Percentiles rank a stretch among this genome's conserved stretches.
Conservation (phyloP, 2,329 filamentous ascomycete genomes). For the Penicillium fuscoglaucum region DNA sequence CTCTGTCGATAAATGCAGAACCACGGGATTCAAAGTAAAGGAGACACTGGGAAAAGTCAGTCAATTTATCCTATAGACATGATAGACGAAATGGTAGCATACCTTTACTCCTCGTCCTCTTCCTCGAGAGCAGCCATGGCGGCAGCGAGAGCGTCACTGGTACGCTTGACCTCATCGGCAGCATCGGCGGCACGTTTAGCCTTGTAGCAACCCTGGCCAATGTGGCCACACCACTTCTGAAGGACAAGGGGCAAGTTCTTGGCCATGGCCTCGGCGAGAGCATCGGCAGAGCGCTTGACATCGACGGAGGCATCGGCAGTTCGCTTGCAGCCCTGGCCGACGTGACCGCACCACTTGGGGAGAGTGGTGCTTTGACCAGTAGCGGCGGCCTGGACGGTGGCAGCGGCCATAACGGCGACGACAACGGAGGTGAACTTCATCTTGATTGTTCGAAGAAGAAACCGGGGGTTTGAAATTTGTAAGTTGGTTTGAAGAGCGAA, state of each 20-base stretch:
- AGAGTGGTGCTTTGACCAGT: conserved; percentile 11
- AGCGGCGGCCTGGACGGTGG: conserved; percentile 32
- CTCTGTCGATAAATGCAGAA: not conserved
- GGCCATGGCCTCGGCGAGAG: conserved; percentile 34
- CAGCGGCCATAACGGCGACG: conserved; percentile 44
- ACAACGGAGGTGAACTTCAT: conserved; percentile 54
- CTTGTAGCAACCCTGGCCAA: conserved; percentile 53
- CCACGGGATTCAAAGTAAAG: not conserved
- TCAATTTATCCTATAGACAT: no score
- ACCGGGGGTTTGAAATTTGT: conserved; percentile 12
- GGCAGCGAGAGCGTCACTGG: conserved; percentile 34
- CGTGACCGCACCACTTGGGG: conserved; percentile 33
- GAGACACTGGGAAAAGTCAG: not conserved
- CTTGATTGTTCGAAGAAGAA: conserved; percentile 23
- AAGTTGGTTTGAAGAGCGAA: conserved; percentile 11
- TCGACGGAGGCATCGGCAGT: conserved; percentile 28
- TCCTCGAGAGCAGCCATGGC: conserved; percentile 35
- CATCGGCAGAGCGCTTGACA: conserved; percentile 36
- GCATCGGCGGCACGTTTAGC: conserved; percentile 66
- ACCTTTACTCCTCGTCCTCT: conserved; percentile 27
- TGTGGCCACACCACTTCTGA: conserved; percentile 36
- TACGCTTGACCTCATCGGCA: conserved; percentile 54
- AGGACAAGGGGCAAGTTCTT: conserved; percentile 26
- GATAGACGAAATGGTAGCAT: not conserved
- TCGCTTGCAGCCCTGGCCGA: conserved; percentile 35